Evolutionary conservation across 1,139 yeast genomes (phyloP), one percentile per base, ranked within the genome.

Genomic region (Geotrichum bryndzae): DNA sequence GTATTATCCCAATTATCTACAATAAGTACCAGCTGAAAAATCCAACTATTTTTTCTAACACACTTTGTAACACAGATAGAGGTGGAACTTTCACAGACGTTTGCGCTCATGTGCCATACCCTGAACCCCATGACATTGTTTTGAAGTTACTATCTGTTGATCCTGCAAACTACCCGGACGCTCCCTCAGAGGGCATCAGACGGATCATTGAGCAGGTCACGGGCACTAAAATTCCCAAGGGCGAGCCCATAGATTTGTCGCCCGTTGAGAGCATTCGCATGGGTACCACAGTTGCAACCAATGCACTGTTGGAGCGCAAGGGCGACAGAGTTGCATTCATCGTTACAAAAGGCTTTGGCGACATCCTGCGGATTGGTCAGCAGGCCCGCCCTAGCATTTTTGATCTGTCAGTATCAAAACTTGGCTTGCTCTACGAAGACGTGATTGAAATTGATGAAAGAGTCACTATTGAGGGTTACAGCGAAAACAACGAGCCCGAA

Each of bases 111-210:
- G 79, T 79, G 27, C 74, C 76, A 52, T 79, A 74, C 25, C 73
- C 69, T 56, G 70, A 66, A 54, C 79, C 77, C 59, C 81, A 79
- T 61, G 86, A 83, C 66, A 79, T 82, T 38, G 85, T 87, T 5
- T 80, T 86, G 63, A 91, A 91, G 73, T 76, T 91, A 52, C 78
- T 92, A 35, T 90, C 96, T 0, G 96, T 88, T 7, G 97, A 92
- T 71, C 96, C 97, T 0, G 77, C 81, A 54, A 91, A 91, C 75
- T 91, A 92, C 72, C 76, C 79, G 3, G 97, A 92, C 78, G 96
- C 97, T 0, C 96, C 96, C 3, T 80, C 92, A 18, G 97, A 91
- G 75, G 97, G 96, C 6, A 89, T 92, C 56, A 79, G 97, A 65
- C 76, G 96, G 58, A 82, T 90, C 0, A 74, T 92, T 63, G 95